Conservation (phyloP, 306 rosid genomes). For the Abrus pulchellus region DNA sequence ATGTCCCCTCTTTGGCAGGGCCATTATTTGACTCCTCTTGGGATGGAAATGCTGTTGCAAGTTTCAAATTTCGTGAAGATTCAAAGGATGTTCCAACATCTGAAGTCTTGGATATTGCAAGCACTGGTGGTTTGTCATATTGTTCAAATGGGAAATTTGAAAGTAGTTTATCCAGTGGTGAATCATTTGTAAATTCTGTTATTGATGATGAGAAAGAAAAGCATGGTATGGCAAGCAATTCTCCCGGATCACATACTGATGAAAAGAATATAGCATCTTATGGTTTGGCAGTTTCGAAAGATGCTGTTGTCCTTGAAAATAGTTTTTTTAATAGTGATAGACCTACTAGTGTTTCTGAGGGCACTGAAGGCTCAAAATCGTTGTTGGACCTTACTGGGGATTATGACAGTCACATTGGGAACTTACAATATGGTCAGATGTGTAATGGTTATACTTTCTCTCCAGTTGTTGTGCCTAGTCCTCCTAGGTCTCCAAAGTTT, state of each 20-base stretch:
- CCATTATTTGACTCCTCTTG: constrained; percentile 32
- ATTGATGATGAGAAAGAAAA: constrained; percentile 53
- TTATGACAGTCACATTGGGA: constrained; percentile 67
- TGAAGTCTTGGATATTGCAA: constrained; percentile 45
- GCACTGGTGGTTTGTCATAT: constrained; percentile 45
- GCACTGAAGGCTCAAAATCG: constrained; percentile 55
- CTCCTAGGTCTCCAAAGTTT: constrained; percentile 65
- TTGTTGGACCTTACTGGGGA: constrained; percentile 83
- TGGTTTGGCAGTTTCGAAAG: constrained; percentile 46
- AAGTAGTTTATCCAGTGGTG: constrained; percentile 34
- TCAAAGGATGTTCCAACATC: constrained; percentile 43
- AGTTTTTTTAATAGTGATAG: constrained; percentile 47
- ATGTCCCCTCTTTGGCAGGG: constrained; percentile 42
- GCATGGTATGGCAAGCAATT: constrained; percentile 46
- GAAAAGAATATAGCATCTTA: constrained; percentile 44
- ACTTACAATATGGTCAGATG: constrained; percentile 64
- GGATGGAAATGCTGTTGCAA: constrained; percentile 46
- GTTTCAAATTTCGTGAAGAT: constrained; percentile 42
- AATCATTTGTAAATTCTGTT: constrained; percentile 45
- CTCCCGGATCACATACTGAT: constrained; percentile 44
- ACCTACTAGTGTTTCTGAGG: constrained; percentile 47
- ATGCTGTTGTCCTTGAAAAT: constrained; percentile 51
- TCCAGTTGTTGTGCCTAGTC: constrained; percentile 59
- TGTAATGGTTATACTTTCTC: constrained; percentile 61
- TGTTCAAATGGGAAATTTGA: constrained; percentile 55